Base-by-base conservation (phyloP, 371 early-diverging fungal species). In the Syncephalastrum racemosum region DNA sequence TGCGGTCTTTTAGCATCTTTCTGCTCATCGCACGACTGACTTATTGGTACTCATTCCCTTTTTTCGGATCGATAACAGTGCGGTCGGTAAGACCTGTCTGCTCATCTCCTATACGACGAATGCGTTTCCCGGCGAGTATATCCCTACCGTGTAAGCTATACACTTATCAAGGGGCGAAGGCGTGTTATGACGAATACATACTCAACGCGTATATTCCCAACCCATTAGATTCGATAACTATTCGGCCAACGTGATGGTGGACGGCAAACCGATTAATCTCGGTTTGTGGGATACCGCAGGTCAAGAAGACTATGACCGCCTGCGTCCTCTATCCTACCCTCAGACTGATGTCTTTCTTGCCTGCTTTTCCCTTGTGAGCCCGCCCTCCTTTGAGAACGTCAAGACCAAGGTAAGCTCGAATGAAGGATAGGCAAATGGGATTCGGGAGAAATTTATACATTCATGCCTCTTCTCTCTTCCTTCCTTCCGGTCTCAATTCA, bases 241-340 rank as follows among this genome's bases (percentile, higher is more conserved):
- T 71, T 93, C 93, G 47, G 92, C 91, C 51, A 94, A 94, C 75
- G 91, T 97, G 36, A 86, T 90, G 88, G 90, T 97, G 13, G 97
- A 97, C 74, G 96, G 95, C 57, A 90, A 91, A 74, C 90, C 88
- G 47, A 93, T 97, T 66, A 95, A 93, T 77, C 79, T 99, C 22
- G 96, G 95, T 24, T 86, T 98, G 47, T 99, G 98, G 98, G 99
- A 99, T 88, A 99, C 98, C 13, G 97, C 98, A 53, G 98, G 94
- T 45, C 99, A 98, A 77, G 99, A 99, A 78, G 96, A 96, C 76
- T 97, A 95, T 75, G 97, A 97, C 68, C 90, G 94, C 50, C 83
- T 97, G 54, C 87, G 98, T 27, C 95, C 97, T 41, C 79, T 97
- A 50, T 92, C 93, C 45, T 98, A 96, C 70, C 94, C 96, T 39